Conservation (phyloP, 108 stramenopile species). For the Conticribra weissflogii region DNA sequence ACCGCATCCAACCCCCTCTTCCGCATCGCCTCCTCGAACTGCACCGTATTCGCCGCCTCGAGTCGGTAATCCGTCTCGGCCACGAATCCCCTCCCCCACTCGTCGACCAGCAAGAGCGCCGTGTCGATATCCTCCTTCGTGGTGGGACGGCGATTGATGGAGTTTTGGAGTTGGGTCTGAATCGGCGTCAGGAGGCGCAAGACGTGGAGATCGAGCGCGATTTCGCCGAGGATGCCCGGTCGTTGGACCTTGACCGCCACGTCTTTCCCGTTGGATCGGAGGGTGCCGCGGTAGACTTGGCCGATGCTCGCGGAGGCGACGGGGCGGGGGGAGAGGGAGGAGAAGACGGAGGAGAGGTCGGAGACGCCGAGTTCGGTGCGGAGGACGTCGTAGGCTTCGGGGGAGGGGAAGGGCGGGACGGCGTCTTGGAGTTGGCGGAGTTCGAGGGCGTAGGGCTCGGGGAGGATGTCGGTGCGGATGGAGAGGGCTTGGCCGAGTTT, state of each 20-base stretch:
- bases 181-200: conserved; percentile 81
- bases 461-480: conserved; percentile 87
- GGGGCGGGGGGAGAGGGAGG: conserved; percentile 41
- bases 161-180: conserved; percentile 68
- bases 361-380: conserved; percentile 58
- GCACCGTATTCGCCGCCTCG: conserved; percentile 76
- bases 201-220: conserved; percentile 90
- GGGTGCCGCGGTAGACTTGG: conserved; percentile 70
- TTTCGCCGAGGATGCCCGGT: conserved; percentile 87
- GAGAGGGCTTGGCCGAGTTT: conserved; percentile 86
- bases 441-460: conserved; percentile 81
- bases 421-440: conserved; percentile 84
- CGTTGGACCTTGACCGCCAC: conserved; percentile 97
- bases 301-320: conserved; percentile 78
- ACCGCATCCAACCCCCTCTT: conserved; percentile 77
- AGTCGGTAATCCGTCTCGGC: conserved; percentile 90
- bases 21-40: conserved; percentile 76
- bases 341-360: conserved; percentile 53
- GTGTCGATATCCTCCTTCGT: conserved; percentile 62
- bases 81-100: conserved; percentile 91
- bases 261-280: conserved; percentile 49
- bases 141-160: conserved; percentile 55
- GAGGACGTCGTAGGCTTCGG: conserved; percentile 60
- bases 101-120: conserved; percentile 77
- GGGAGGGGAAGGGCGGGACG: conserved; percentile 80